Evolutionary conservation across 371 early-diverging fungal genomes (phyloP).

Genomic region (Mortierella sp.): DNA sequence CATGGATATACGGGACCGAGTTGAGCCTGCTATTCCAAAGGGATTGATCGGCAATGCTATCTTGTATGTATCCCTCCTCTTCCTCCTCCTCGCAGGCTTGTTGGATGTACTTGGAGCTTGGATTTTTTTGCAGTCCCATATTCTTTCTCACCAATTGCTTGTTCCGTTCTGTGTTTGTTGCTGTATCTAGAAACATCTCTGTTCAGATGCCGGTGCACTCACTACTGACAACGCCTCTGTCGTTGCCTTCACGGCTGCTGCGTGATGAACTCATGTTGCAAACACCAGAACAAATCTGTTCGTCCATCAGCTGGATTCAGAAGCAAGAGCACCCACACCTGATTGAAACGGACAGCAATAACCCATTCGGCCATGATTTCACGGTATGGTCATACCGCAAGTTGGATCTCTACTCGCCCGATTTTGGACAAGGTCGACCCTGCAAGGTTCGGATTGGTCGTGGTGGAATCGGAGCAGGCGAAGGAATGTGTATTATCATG

Average conservation of each 20-base stretch:
- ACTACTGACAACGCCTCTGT: constrained; percentile 46
- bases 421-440: constrained; percentile 45
- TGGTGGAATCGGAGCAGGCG: constrained; percentile 50
- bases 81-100: too few species aligned
- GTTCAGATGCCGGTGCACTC: constrained; percentile 55
- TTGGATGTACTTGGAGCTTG: too few species aligned
- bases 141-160: too few species aligned
- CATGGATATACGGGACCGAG: constrained; percentile 45
- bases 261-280: constrained; percentile 46
- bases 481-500: constrained; percentile 54
- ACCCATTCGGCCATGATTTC: constrained; percentile 47
- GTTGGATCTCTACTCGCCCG: constrained; percentile 35
- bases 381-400: constrained; percentile 52
- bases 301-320: constrained; percentile 47
- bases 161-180: too few species aligned
- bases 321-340: constrained; percentile 45
- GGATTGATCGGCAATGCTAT: constrained; percentile 51
- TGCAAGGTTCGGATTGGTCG: constrained; percentile 42
- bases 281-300: constrained; percentile 45
- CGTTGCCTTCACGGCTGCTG: constrained; percentile 42
- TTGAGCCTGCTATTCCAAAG: constrained; percentile 26
- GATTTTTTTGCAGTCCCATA: too few species aligned
- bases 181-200: too few species aligned
- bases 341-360: constrained; percentile 43
- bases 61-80: constrained; percentile 46